Percentiles rank a stretch among this genome's conserved stretches.
Conservation (phyloP, 192 early-diverging fungal species). For the Paraglomus occultum region DNA sequence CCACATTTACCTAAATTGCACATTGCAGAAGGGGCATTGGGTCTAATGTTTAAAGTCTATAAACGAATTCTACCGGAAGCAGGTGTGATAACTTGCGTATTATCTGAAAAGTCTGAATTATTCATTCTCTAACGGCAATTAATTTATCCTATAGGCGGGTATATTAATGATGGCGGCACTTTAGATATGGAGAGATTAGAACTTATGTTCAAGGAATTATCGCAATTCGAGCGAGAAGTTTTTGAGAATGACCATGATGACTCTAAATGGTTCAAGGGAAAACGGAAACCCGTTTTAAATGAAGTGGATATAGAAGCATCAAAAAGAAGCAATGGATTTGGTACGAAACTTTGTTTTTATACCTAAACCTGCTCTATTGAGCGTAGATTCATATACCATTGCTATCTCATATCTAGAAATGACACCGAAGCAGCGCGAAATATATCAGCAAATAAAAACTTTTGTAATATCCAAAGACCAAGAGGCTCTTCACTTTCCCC, state of each 20-base stretch:
- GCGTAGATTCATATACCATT: background rate
- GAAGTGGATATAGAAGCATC: background rate
- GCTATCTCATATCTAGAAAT: conserved; percentile 35
- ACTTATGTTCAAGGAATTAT: conserved; percentile 59
- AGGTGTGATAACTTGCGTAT: background rate
- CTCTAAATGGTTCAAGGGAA: conserved; percentile 46
- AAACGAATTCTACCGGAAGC: conserved; percentile 56
- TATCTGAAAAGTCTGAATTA: background rate
- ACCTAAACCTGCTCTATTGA: background rate
- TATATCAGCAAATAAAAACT: conserved; percentile 49
- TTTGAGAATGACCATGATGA: conserved; percentile 50
- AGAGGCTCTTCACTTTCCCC: conserved; percentile 48
- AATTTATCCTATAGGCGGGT: conserved; percentile 60
- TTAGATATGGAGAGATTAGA: conserved; percentile 59
- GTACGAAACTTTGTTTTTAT: background rate
- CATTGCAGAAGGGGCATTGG: conserved; percentile 87
- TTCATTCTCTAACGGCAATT: conserved; percentile 35
- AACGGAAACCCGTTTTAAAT: conserved; percentile 27
- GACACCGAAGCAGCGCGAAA: conserved; percentile 47
- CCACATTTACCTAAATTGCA: conserved; percentile 92
- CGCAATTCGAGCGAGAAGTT: conserved; percentile 50
- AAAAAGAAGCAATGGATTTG: conserved; percentile 20
- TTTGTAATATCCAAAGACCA: conserved; percentile 40
- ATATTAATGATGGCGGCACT: conserved; percentile 85
- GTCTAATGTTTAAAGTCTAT: conserved; percentile 67